Conservation (phyloP, 495 filamentous ascomycete species). For the Elasticomyces elasticus region DNA sequence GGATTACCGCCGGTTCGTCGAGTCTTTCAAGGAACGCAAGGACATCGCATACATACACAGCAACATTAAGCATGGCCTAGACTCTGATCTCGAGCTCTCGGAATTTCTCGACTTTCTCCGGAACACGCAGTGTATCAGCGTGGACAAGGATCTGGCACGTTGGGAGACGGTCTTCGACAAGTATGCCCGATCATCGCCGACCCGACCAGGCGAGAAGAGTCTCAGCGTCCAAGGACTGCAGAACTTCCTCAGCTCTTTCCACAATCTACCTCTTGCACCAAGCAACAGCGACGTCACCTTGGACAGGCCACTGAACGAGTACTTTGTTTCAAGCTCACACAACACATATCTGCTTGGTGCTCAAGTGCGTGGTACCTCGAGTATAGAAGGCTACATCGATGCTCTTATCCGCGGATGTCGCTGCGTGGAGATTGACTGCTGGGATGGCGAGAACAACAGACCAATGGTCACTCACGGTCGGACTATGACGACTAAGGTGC, state of each 20-base stretch:
- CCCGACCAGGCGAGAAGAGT: slow-evolving; percentile 29
- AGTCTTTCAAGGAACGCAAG: slow-evolving; percentile 67
- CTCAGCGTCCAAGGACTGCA: slow-evolving; percentile 71
- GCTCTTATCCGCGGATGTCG: slow-evolving; percentile 83
- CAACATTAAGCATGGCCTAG: slow-evolving; percentile 38
- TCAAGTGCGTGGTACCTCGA: slow-evolving; percentile 80
- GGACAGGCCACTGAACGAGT: slow-evolving; percentile 84
- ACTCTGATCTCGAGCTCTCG: slow-evolving; percentile 52
- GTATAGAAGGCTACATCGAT: slow-evolving; percentile 85
- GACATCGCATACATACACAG: slow-evolving; percentile 68
- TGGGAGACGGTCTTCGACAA: slow-evolving; percentile 71
- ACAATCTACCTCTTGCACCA: slow-evolving; percentile 39
- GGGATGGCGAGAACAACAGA: slow-evolving; percentile 80
- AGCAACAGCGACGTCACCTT: slow-evolving; percentile 46
- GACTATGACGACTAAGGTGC: slow-evolving; percentile 76
- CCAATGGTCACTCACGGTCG: slow-evolving; percentile 83
- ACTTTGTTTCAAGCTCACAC: slow-evolving; percentile 97
- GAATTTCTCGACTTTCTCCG: slow-evolving; percentile 64
- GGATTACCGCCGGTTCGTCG: slow-evolving; percentile 74
- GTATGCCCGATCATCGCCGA: slow-evolving; percentile 48
- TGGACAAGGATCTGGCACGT: slow-evolving; percentile 50
- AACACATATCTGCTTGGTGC: slow-evolving; percentile 92
- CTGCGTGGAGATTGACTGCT: slow-evolving; percentile 95
- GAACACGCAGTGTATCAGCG: slow-evolving; percentile 62
- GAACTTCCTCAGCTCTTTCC: slow-evolving; percentile 62